Conservation (phyloP, 257 asterid genomes). For the Capsicum pubescens region DNA sequence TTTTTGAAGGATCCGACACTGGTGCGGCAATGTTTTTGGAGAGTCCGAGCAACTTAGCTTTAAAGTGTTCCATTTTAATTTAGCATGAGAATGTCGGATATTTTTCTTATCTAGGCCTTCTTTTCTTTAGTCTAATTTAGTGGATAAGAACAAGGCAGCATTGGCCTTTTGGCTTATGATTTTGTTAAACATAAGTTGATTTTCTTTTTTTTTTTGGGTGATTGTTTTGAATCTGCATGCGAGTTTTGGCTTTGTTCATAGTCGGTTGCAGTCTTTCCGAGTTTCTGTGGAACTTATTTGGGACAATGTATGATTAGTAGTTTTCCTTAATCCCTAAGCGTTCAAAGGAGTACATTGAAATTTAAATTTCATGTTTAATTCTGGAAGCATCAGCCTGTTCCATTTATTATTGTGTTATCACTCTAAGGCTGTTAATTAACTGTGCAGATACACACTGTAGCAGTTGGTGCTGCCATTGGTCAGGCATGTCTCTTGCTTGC, state of each 20-base stretch:
- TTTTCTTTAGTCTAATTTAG: neutral
- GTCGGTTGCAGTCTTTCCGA: neutral
- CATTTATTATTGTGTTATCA: neutral
- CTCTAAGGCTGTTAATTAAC: neutral
- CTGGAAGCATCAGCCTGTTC: neutral
- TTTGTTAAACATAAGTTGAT: neutral
- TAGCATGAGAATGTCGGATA: neutral
- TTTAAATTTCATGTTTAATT: neutral
- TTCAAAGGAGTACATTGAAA: neutral
- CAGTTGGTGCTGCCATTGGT: conserved; percentile 88
- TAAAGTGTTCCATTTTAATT: neutral
- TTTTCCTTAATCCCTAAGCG: neutral
- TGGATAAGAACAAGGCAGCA: neutral
- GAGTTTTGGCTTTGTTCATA: conserved; percentile 5
- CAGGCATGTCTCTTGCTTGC: conserved; percentile 94
- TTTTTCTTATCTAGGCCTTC: neutral
- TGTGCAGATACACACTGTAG: conserved; percentile 81
- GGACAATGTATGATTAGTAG: neutral
- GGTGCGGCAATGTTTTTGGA: too few relatives aligned
- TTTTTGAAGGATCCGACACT: too few relatives aligned
- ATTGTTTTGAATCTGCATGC: neutral
- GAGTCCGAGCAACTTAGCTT: neutral
- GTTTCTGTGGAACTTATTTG: neutral
- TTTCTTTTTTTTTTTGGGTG: neutral
- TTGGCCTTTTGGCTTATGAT: neutral